Evolutionary conservation across 345 rosid species (phyloP).

Genomic region (Lepidium sativum): DNA sequence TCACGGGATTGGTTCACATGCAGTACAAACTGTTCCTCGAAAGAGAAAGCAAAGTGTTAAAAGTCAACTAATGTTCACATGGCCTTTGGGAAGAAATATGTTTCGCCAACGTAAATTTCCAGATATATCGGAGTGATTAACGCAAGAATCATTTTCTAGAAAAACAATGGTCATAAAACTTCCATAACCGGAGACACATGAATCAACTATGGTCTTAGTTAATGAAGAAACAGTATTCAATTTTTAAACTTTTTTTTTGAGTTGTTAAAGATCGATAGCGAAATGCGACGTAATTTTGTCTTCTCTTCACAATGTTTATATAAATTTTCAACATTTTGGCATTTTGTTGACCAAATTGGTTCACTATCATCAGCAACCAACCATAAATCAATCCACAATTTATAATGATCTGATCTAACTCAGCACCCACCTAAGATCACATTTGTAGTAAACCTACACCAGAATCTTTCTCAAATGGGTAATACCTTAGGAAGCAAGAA

Average conservation of each 20-base stretch:
- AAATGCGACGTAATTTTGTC: conserved; percentile 21
- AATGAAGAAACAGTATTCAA: too few relatives aligned
- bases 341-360: conserved; percentile 24
- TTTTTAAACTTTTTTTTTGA: not conserved
- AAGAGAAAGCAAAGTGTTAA: conserved; percentile 4
- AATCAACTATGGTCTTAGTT: conserved; percentile 1
- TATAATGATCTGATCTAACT: conserved; percentile 20
- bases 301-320: not conserved
- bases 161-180: conserved; percentile 12
- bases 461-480: conserved; percentile 41
- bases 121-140: conserved; percentile 24
- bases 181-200: not conserved
- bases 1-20: conserved; percentile 14
- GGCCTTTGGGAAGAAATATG: not conserved
- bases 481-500: conserved; percentile 60
- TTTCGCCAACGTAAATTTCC: not conserved
- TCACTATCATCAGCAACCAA: conserved; percentile 30
- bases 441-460: not conserved
- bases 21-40: conserved; percentile 1
- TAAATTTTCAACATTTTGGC: conserved; percentile 18
- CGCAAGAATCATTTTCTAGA: conserved; percentile 23
- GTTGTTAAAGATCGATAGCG: conserved; percentile 25
- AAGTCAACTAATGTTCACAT: conserved; percentile 18
- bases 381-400: conserved; percentile 17
- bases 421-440: conserved; percentile 18